Evolutionary conservation across 352 stramenopile species (phyloP).

Genomic region (Globisporangium irregulare): DNA sequence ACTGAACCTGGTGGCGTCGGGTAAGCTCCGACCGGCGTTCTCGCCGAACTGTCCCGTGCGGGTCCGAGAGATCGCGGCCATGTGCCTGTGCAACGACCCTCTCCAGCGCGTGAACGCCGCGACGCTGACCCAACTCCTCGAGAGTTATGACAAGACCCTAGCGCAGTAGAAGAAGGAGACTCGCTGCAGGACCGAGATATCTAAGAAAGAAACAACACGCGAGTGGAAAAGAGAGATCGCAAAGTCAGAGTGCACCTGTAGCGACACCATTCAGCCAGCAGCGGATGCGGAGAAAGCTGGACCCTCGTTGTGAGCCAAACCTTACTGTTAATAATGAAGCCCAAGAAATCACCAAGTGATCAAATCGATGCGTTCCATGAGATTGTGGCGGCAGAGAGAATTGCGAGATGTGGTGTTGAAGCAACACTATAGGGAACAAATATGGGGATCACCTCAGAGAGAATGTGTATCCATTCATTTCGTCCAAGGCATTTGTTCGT

Average conservation of each 20-base stretch:
- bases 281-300: no score
- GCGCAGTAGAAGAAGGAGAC: background rate
- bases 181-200: background rate
- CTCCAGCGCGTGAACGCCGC: background rate
- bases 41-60: background rate
- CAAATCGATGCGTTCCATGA: no score
- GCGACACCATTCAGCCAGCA: no score
- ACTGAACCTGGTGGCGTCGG: conserved; percentile 4
- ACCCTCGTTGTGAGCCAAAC: no score
- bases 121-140: conserved; percentile 7
- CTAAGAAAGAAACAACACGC: background rate
- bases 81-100: conserved; percentile 5
- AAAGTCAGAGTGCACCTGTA: no score
- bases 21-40: conserved; percentile 1
- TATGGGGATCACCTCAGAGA: background rate
- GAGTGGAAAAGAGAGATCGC: background rate
- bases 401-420: background rate
- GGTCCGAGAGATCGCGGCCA: conserved; percentile 6
- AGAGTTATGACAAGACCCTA: conserved; percentile 5
- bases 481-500: background rate
- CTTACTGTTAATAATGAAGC: no score
- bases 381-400: background rate
- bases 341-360: no score
- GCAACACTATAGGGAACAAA: background rate
- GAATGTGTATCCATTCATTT: background rate